Evolutionary conservation across 257 asterid genomes (phyloP), one percentile per base, ranked within the genome.

Genomic region (Apocynum venetum): DNA sequence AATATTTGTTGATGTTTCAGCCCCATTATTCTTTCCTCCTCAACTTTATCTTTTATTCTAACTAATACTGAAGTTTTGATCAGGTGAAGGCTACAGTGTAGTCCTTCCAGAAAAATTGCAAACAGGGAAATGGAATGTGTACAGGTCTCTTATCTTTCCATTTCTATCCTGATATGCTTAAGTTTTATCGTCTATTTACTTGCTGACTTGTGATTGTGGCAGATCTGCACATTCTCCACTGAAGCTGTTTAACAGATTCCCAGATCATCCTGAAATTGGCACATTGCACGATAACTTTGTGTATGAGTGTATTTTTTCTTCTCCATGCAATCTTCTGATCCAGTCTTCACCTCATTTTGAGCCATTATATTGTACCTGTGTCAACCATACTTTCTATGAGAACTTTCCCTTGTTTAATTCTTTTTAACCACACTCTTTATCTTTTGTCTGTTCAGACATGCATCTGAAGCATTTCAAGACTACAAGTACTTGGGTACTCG

Each of bases 401-500:
- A 71, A 60, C 0, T 72, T 66, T 53, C 20, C 46, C 19, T 20
- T 15, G 6, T 14, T 55, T 55, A 49, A 48, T 25, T 31, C 35
- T 69, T 63, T 36, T 38, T 17, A 15, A 52, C 36, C 25, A 6
- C 3, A 40, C 60, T 48, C 66, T 73, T 25, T 36, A 15, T 71
- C 69, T 57, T 67, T 71, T 84, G 77, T 78, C 64, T 71, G 74
- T 79, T 75, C 87, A 93, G 99, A 76, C 94, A 91, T 75, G 91
- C 99, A 51, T 91, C 84, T 77, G 90, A 93, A 78, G 77, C 80
- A 73, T 95, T 86, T 84, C 92, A 81, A 86, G 98, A 95, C 81
- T 85, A 91, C 89, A 91, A 95, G 83, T 95, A 95, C 86, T 81
- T 95, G 89, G 99, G 99, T 52, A 85, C 96, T 46, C 99, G 99